Conservation (phyloP, 1,284 basidiomycete genomes). For the Cryptococcus sp. region DNA sequence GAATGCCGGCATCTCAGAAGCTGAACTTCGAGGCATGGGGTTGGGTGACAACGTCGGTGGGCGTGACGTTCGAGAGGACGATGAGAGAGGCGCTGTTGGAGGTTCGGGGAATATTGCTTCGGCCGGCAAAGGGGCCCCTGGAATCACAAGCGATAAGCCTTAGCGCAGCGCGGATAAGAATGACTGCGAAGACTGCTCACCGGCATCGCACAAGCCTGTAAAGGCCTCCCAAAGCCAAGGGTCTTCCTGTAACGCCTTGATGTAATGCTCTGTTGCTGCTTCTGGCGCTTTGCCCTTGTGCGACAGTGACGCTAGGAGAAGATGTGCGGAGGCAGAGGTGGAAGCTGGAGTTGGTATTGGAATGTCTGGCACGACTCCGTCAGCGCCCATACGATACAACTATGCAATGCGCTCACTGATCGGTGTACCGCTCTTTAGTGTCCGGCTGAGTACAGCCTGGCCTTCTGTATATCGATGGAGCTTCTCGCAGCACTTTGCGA, state of each 20-base stretch:
- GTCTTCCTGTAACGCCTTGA: conserved; percentile 70
- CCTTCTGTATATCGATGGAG: conserved; percentile 62
- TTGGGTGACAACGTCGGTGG: conserved; percentile 60
- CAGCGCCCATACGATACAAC: conserved; percentile 3
- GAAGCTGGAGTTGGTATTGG: conserved; percentile 30
- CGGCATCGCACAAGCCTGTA: conserved; percentile 79
- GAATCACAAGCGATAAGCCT: background rate
- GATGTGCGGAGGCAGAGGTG: conserved; percentile 33
- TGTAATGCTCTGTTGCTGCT: conserved; percentile 71
- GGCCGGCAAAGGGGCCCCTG: conserved; percentile 33
- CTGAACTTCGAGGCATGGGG: conserved; percentile 49
- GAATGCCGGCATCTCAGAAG: conserved; percentile 53
- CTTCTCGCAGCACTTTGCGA: conserved; percentile 71
- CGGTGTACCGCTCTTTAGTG: conserved; percentile 33
- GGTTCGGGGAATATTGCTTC: conserved; percentile 39
- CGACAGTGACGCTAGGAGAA: conserved; percentile 41
- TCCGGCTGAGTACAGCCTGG: conserved; percentile 42
- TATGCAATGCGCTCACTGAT: conserved; percentile 31
- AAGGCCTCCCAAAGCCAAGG: conserved; percentile 93
- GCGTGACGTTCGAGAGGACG: conserved; percentile 39
- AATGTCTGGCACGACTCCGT: conserved; percentile 23
- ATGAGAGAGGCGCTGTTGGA: conserved; percentile 24
- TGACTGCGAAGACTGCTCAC: conserved; percentile 56
- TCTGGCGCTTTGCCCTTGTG: conserved; percentile 60
- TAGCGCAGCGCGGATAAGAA: conserved; percentile 1